Conservation (phyloP, 2,329 filamentous ascomycete genomes). For the Stenocarpella maydis region DNA sequence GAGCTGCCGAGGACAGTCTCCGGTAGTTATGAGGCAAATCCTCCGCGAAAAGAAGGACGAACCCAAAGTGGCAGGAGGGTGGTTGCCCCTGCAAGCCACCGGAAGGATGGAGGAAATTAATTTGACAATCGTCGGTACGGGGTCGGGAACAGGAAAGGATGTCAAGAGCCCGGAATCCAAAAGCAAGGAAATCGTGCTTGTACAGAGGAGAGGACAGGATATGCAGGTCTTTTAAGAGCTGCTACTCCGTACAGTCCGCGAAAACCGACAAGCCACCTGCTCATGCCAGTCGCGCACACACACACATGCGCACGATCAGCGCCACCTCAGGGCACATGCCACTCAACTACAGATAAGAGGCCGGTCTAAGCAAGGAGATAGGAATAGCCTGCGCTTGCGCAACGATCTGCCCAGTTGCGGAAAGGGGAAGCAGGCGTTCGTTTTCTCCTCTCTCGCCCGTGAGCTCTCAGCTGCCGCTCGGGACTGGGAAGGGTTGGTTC, state of each 20-base stretch:
- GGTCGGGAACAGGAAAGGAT: not conserved
- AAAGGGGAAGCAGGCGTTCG: not conserved
- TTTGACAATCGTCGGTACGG: conserved; percentile 18
- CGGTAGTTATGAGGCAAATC: conserved; percentile 3
- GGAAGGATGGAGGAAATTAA: not conserved
- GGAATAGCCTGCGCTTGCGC: conserved; percentile 19
- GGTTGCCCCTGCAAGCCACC: not conserved
- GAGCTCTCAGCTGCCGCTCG: conserved; percentile 14
- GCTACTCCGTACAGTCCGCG: not conserved
- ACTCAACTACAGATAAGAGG: conserved; percentile 19
- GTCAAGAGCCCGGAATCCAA: conserved; percentile 11
- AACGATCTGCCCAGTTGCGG: not conserved
- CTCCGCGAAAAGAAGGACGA: not conserved
- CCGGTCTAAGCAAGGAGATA: conserved; percentile 9
- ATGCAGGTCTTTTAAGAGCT: conserved; percentile 25
- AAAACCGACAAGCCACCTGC: not conserved
- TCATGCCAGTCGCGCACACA: not conserved
- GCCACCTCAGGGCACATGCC: conserved; percentile 6
- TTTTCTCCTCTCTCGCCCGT: not conserved
- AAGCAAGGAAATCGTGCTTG: conserved; percentile 11
- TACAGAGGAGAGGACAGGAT: not conserved
- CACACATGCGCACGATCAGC: not conserved
- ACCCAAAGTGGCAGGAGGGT: conserved; percentile 13
- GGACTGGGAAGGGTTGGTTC: conserved; percentile 27
- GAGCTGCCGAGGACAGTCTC: conserved; percentile 11